phyloP scores from a whole-genome alignment of 441 rosid genomes.

The Raphanus hybrid region DNA sequence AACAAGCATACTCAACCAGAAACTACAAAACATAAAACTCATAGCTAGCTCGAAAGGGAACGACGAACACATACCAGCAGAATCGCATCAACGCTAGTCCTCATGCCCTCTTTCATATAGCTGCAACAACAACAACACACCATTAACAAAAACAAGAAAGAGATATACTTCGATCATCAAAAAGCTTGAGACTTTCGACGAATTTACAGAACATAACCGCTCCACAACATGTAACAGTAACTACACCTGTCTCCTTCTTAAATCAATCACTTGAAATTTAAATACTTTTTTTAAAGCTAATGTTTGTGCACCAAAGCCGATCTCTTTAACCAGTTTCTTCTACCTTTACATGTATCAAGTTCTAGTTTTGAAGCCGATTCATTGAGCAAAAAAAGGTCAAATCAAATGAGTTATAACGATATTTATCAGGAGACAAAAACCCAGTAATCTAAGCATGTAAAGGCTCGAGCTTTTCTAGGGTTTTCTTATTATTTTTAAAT shows the following conservation, averaged over 20 bases:
- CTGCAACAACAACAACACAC: conserved; percentile 46
- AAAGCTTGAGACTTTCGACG: neutral
- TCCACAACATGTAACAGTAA: neutral
- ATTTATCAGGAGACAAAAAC: neutral
- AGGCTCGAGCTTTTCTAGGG: conserved; percentile 27
- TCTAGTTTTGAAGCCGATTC: conserved; percentile 1
- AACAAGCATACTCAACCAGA: too few relatives aligned
- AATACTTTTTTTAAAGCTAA: neutral
- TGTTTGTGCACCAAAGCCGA: neutral
- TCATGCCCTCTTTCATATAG: conserved; percentile 98
- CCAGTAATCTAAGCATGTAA: conserved; percentile 20
- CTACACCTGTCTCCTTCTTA: conserved; percentile 1
- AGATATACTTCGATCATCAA: conserved; percentile 14
- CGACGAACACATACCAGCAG: conserved; percentile 62
- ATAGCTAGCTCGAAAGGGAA: too few relatives aligned
- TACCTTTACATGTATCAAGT: neutral
- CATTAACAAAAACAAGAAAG: conserved; percentile 17
- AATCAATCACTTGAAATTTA: conserved; percentile 10
- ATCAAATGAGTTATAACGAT: neutral
- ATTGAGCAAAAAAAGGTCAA: neutral
- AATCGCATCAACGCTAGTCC: conserved; percentile 95
- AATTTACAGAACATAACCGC: neutral
- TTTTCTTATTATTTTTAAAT: neutral
- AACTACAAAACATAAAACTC: too few relatives aligned
- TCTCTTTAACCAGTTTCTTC: neutral